Conservation (phyloP, 345 rosid genomes). For the Arabis hirsuta region DNA sequence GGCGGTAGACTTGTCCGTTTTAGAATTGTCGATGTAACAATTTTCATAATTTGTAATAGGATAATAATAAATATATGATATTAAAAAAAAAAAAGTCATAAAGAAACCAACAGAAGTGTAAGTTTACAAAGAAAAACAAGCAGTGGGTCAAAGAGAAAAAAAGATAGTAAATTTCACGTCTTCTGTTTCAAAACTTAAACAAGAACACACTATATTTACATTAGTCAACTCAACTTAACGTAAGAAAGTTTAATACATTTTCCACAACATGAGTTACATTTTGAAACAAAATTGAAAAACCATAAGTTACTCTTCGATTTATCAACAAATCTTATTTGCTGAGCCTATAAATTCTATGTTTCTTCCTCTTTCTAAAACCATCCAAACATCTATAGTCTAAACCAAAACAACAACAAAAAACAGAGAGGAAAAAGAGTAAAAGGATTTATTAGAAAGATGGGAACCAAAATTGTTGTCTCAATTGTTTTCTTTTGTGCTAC, state of each 20-base stretch:
- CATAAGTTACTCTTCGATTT: neutral
- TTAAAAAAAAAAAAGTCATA: too few relatives aligned
- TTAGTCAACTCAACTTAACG: conserved; percentile 8
- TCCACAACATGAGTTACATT: conserved; percentile 4
- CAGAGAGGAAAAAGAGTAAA: neutral
- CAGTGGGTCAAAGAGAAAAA: too few relatives aligned
- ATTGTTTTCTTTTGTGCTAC: conserved; percentile 1
- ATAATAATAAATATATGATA: too few relatives aligned
- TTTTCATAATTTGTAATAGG: too few relatives aligned
- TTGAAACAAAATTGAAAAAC: neutral
- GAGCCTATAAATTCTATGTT: conserved; percentile 7
- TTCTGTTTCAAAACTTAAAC: conserved; percentile 20
- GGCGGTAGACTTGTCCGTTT: too few relatives aligned
- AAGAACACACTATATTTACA: neutral
- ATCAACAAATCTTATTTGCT: neutral
- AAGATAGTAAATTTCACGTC: neutral
- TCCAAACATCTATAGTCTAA: conserved; percentile 9
- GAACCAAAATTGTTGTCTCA: neutral
- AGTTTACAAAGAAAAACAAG: too few relatives aligned
- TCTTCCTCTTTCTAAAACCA: neutral
- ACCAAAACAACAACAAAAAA: neutral
- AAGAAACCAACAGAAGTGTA: too few relatives aligned
- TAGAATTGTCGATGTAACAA: too few relatives aligned
- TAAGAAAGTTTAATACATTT: neutral
- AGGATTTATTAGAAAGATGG: conserved; percentile 12